These are phyloP conservation scores for Rhodomyrtus psidioides DNA, from an alignment of 441 rosid species.

Conservation along the genomic window DNA sequence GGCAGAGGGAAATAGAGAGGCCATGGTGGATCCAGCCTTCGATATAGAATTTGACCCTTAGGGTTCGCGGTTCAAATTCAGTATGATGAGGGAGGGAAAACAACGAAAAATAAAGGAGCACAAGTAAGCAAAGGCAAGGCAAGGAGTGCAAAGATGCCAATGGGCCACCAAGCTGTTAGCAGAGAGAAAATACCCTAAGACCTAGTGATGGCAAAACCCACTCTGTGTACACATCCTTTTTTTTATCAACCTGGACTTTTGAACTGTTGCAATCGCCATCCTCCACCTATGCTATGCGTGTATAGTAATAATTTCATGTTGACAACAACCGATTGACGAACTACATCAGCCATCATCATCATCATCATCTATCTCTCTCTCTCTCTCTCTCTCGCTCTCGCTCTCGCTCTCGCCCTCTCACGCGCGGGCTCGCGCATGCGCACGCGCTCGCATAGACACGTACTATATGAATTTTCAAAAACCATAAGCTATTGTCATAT, in stretches of 20 bases:
- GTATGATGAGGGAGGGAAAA: constrained; percentile 27
- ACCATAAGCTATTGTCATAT: background rate
- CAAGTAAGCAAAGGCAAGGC: constrained; percentile 10
- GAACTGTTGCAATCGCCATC: background rate
- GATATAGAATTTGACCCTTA: constrained; percentile 42
- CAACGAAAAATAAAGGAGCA: background rate
- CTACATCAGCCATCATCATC: background rate
- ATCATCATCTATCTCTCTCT: background rate
- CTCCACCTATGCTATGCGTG: background rate
- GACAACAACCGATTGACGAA: background rate
- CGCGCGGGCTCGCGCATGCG: accelerated
- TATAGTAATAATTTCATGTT: background rate
- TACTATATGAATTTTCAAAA: background rate
- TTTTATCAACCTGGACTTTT: background rate
- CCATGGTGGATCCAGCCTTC: constrained; percentile 28
- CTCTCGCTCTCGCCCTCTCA: accelerated
- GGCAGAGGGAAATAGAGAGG: constrained; percentile 4
- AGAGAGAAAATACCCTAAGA: background rate
- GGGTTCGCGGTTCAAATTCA: constrained; percentile 30
- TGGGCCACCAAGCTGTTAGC: constrained; percentile 19
- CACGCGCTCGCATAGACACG: too few species aligned
- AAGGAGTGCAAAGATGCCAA: constrained; percentile 12
- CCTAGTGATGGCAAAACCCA: background rate
- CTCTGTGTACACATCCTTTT: background rate
- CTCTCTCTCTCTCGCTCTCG: background rate